Percentiles rank a stretch among this genome's conserved stretches.
Evolutionary conservation across 192 early-diverging fungal genomes (phyloP).

Genomic region (Entomortierella beljakovae): DNA sequence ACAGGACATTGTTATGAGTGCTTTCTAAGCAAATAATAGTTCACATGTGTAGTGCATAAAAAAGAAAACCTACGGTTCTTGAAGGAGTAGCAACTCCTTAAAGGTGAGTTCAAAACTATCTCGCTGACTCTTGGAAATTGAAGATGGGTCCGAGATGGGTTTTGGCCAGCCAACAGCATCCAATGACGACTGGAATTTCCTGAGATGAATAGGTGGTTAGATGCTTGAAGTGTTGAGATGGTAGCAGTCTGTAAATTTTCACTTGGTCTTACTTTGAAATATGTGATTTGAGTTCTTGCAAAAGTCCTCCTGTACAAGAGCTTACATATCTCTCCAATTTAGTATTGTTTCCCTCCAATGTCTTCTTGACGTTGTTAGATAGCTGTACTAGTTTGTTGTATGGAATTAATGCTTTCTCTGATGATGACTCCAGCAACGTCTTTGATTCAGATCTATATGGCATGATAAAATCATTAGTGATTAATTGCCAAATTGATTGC

Average conservation of each 20-base stretch:
- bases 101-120: conserved; percentile 45
- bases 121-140: conserved; percentile 18
- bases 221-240: background rate
- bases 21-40: background rate
- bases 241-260: too few species aligned
- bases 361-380: conserved; percentile 28
- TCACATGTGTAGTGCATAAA: conserved; percentile 13
- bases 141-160: conserved; percentile 28
- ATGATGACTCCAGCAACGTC: conserved; percentile 48
- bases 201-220: conserved; percentile 8
- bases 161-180: conserved; percentile 58
- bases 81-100: conserved; percentile 52
- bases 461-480: background rate
- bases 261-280: conserved; percentile 60
- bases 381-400: conserved; percentile 57
- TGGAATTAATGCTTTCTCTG: conserved; percentile 54
- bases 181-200: conserved; percentile 56
- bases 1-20: background rate
- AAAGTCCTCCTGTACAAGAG: conserved; percentile 44
- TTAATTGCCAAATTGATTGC: background rate
- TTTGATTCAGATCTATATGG: conserved; percentile 36
- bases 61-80: conserved; percentile 48
- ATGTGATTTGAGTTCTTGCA: conserved; percentile 58
- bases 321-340: conserved; percentile 53
- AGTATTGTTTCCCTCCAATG: conserved; percentile 12